These are phyloP conservation scores for Thermothelomyces thermophilus DNA, from an alignment of 2,329 filamentous ascomycete genomes.

Conservation along the genomic window DNA sequence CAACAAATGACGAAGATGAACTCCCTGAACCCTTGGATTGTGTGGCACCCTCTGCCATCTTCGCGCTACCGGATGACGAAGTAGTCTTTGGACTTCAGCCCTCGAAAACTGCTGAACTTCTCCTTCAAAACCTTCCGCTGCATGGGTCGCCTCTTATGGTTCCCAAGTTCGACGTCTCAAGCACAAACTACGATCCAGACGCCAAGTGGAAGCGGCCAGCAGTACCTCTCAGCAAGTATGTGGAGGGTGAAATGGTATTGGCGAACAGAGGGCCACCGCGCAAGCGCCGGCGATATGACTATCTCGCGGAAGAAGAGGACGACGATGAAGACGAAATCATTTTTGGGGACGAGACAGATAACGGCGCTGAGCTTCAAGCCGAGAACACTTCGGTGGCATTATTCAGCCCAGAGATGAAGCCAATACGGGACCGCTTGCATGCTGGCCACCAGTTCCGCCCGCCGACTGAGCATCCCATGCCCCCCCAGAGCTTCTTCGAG, in stretches of 20 bases:
- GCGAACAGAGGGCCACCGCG: conserved; percentile 56
- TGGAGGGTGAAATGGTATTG: conserved; percentile 71
- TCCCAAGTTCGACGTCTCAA: conserved; percentile 50
- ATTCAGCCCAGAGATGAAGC: conserved; percentile 83
- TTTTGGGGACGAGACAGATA: conserved; percentile 29
- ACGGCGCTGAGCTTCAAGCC: conserved; percentile 48
- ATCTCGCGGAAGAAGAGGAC: conserved; percentile 59
- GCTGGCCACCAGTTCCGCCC: conserved; percentile 89
- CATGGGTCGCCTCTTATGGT: conserved; percentile 61
- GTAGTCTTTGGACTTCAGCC: conserved; percentile 71
- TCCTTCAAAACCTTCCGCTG: conserved; percentile 74
- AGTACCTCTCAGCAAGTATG: conserved; percentile 78
- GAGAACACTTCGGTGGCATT: conserved; percentile 73
- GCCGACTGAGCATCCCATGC: conserved; percentile 87
- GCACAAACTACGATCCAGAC: conserved; percentile 59
- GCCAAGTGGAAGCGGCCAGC: conserved; percentile 69
- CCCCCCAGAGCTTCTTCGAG: conserved; percentile 84
- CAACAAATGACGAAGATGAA: conserved; percentile 39
- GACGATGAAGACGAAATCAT: conserved; percentile 34
- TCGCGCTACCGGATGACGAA: conserved; percentile 74
- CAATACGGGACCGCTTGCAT: conserved; percentile 82
- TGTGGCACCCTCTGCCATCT: conserved; percentile 69
- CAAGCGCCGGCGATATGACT: conserved; percentile 79
- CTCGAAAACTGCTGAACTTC: conserved; percentile 66
- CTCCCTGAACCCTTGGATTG: conserved; percentile 33